Conservation (phyloP, 768 basidiomycete species). For the Suillus alpinus region DNA sequence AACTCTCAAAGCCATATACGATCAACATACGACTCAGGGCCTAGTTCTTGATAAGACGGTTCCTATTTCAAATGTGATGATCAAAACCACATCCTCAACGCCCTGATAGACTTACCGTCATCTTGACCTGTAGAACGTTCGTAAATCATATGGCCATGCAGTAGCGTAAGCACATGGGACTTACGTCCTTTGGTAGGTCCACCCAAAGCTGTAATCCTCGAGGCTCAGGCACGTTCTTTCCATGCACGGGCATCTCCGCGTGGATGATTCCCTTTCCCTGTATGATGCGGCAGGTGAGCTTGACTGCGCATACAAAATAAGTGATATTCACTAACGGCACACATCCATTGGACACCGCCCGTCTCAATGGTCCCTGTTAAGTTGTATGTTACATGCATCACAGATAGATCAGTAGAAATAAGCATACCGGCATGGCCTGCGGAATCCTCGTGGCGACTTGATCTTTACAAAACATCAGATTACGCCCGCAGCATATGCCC, state of each 20-base stretch:
- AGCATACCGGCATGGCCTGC: constrained; percentile 68
- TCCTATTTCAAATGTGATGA: constrained; percentile 37
- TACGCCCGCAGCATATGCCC: background rate
- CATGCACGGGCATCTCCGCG: constrained; percentile 87
- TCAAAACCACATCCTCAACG: constrained; percentile 9
- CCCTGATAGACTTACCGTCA: constrained; percentile 48
- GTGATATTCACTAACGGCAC: constrained; percentile 49
- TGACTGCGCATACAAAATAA: constrained; percentile 2
- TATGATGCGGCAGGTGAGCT: constrained; percentile 1
- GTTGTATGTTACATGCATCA: background rate
- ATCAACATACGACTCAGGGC: constrained; percentile 50
- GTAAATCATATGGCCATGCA: constrained; percentile 15
- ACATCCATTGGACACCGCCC: constrained; percentile 97
- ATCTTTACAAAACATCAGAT: constrained; percentile 32
- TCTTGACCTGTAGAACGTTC: constrained; percentile 58
- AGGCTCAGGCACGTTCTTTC: constrained; percentile 63
- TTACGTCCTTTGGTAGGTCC: constrained; percentile 69
- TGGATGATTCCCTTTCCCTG: constrained; percentile 72
- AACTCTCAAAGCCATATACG: background rate
- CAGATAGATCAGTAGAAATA: background rate
- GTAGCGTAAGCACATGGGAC: constrained; percentile 3
- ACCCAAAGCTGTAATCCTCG: constrained; percentile 87
- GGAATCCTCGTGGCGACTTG: constrained; percentile 88
- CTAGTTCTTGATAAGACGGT: constrained; percentile 82
- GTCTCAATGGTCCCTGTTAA: constrained; percentile 46